phyloP scores from a whole-genome alignment of 2,329 filamentous ascomycete genomes.

The Ophiostoma ips region DNA sequence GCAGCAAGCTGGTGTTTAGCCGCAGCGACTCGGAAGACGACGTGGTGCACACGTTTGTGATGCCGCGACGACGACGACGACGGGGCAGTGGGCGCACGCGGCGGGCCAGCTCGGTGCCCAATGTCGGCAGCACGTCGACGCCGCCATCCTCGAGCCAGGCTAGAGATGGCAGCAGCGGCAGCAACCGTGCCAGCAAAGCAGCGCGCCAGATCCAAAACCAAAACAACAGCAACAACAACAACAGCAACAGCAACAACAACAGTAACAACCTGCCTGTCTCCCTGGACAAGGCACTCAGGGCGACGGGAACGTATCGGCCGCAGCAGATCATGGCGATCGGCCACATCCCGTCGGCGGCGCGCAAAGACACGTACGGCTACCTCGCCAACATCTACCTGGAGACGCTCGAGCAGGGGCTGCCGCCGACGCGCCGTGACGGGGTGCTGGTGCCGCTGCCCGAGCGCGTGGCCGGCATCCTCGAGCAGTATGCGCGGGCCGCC shows the following conservation, averaged over 20 bases:
- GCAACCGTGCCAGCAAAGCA: conserved; percentile 19
- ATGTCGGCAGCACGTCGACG: conserved; percentile 33
- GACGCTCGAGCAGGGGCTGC: conserved; percentile 35
- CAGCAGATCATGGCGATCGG: conserved; percentile 52
- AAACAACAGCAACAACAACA: not conserved
- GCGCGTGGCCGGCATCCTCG: conserved; percentile 36
- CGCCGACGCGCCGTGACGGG: conserved; percentile 21
- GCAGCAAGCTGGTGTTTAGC: conserved; percentile 38
- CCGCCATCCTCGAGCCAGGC: conserved; percentile 26
- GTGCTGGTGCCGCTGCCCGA: conserved; percentile 24
- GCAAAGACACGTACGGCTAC: conserved; percentile 40
- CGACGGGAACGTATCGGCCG: conserved; percentile 42
- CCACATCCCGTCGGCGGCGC: conserved; percentile 36
- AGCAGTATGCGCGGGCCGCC: conserved; percentile 43
- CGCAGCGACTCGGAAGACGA: conserved; percentile 54
- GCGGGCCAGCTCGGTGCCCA: conserved; percentile 27
- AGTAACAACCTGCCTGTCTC: conserved; percentile 22
- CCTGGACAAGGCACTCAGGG: conserved; percentile 43
- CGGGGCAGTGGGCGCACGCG: conserved; percentile 20
- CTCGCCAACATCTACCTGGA: conserved; percentile 43
- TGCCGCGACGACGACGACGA: conserved; percentile 23
- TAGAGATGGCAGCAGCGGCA: conserved; percentile 13
- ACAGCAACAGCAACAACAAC: conserved; percentile 17
- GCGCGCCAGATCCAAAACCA: too few relatives aligned
- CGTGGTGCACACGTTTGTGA: conserved; percentile 45